Evolutionary conservation across 768 basidiomycete species (phyloP).

Genomic region (Phylloporus arenicola): DNA sequence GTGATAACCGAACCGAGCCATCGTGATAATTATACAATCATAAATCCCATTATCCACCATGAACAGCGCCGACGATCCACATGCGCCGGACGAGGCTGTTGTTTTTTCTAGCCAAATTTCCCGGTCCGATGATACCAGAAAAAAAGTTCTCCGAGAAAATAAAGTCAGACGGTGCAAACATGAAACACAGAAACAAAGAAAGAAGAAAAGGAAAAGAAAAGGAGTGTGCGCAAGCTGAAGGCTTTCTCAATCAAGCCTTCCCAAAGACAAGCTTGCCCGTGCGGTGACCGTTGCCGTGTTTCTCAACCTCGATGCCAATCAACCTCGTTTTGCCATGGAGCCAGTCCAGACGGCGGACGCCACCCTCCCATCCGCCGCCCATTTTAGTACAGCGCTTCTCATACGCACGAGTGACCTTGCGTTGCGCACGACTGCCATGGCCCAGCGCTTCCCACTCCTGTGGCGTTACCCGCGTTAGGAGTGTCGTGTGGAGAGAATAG

Average conservation of each 20-base stretch:
- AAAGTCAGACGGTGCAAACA: background rate
- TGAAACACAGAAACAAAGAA: background rate
- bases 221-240: conserved; percentile 3
- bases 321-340: conserved; percentile 55
- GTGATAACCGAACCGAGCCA: conserved; percentile 5
- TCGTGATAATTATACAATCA: conserved; percentile 18
- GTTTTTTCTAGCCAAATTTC: background rate
- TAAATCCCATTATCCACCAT: conserved; percentile 16
- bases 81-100: conserved; percentile 8
- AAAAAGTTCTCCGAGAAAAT: background rate
- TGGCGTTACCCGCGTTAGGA: conserved; percentile 51
- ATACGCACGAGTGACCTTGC: conserved; percentile 56
- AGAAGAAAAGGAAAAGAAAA: background rate
- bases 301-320: conserved; percentile 57
- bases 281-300: conserved; percentile 32
- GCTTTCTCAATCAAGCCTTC: conserved; percentile 26
- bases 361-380: conserved; percentile 66
- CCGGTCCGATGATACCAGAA: conserved; percentile 5
- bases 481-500: conserved; percentile 51
- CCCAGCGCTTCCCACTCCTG: conserved; percentile 63
- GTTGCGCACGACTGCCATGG: conserved; percentile 49
- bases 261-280: conserved; percentile 48
- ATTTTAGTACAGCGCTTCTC: conserved; percentile 54
- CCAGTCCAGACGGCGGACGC: conserved; percentile 66
- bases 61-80: conserved; percentile 6